Base-by-base conservation (phyloP, 345 rosid genomes). In the Linum tenue region DNA sequence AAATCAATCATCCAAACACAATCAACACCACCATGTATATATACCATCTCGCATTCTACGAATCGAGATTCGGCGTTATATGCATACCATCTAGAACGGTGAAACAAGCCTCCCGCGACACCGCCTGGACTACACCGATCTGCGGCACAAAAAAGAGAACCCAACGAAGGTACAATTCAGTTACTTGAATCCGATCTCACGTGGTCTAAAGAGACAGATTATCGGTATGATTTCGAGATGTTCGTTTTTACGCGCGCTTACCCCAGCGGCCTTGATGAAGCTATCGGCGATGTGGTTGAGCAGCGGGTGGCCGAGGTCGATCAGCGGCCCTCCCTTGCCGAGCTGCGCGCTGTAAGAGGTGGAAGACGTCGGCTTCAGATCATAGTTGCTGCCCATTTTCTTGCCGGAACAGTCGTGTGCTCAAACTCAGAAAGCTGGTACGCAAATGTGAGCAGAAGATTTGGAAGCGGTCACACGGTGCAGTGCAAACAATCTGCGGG, bases 241-340 rank as follows among this genome's bases (percentile, higher is more conserved):
- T 22, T 22, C 31, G 31, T 22, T 22, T 22, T 22, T 22, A 22
- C 31, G 31, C 35, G 64, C 56, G 7, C 36, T 37, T 70, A 91
- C 95, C 44, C 95, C 92, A 4, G 97, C 99, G 60, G 96, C 96
- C 76, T 81, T 91, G 62, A 91, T 79, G 74, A 94, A 87, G 78
- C 95, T 88, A 44, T 91, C 90, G 2, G 96, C 88, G 67, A 94
- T 67, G 66, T 95, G 87, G 76, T 94, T 90, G 53, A 90, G 97
- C 65, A 94, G 92, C 76, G 95, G 99, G 72, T 90, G 99, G 39
- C 99, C 96, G 37, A 94, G 80, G 77, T 91, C 97, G 69, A 94
- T 80, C 70, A 78, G 31, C 14, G 53, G 53, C 14, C 3, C 53
- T 48, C 53, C 53, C 53, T 10, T 48, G 9, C 9, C 14, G 15